Base-by-base conservation (phyloP, 352 stramenopile genomes). In the Globisporangium megalacanthum region DNA sequence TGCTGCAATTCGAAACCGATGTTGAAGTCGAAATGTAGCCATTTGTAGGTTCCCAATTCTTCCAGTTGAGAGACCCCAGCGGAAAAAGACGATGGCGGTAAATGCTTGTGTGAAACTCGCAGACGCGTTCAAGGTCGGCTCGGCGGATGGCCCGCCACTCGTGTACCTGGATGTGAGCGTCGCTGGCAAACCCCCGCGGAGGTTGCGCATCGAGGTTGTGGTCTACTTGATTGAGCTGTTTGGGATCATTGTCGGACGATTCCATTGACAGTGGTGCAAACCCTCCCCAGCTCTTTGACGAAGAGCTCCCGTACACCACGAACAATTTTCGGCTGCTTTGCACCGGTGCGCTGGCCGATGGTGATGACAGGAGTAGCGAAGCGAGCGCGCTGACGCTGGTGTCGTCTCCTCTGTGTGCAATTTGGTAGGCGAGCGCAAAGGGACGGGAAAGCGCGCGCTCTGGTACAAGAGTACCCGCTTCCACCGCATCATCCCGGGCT, bases 401-500 rank as follows among this genome's bases (percentile, higher is more conserved):
- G 2, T 13, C 35, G 35, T 39, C 35, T 8, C 7, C 10, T 39
- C 22, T 11, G 10, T 57, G 1, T 35, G 14, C n/a, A 5, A 25
- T 46, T 47, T 7, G 39, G 31, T 37, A 80, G 69, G 75, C 6
- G 79, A 88, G 52, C 66, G 75, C 61, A 77, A 75, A 42, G 66
- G 75, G 42, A 86, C 70, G 54, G 68, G 69, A 10, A 75, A 79
- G 11, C 70, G 73, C 33, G 62, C 64, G 36, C 62, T 82, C n/a
- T 88, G 73, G 68, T 99, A 96, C 89, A 98, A 99, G 72, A 92
- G 93, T 57, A 92, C 75, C 47, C 86, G 75, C 5, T 98, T 99
- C 72, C 97, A 99, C 60, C 89, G 96, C n/a, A 86, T 99, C n/a
- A 96, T 99, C 59, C 96, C 96, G 22, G 93, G 96, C 41, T 99